Evolutionary conservation across 345 rosid species (phyloP).

Genomic region (Theobroma cacao): DNA sequence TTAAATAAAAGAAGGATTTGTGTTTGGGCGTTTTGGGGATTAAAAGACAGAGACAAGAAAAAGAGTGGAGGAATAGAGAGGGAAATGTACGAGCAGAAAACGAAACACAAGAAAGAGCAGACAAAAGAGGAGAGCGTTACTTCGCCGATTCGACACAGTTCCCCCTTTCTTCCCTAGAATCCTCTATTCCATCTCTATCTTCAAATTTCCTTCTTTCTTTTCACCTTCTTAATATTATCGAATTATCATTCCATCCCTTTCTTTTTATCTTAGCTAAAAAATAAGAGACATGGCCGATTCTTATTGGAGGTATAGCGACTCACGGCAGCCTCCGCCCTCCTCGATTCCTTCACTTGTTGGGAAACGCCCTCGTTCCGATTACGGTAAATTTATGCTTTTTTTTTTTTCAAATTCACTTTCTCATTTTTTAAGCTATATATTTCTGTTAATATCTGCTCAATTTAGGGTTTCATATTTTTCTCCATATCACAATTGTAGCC

Average conservation of each 20-base stretch:
- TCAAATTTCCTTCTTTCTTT: background rate
- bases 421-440: background rate
- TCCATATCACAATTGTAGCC: background rate
- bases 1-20: too few species aligned
- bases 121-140: too few species aligned
- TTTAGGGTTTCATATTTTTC: background rate
- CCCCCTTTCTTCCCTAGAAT: background rate
- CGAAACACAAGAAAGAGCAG: too few species aligned
- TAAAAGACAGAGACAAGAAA: too few species aligned
- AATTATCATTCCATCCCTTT: background rate
- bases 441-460: background rate
- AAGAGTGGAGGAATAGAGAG: too few species aligned
- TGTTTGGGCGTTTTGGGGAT: too few species aligned
- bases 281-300: slow-evolving; percentile 43
- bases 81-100: too few species aligned
- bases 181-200: background rate
- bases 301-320: slow-evolving; percentile 47
- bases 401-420: background rate
- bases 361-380: slow-evolving; percentile 54
- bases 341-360: slow-evolving; percentile 30
- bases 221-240: background rate
- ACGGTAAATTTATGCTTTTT: slow-evolving; percentile 21
- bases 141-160: background rate
- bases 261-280: background rate
- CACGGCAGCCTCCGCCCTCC: slow-evolving; percentile 34